Conservation (phyloP, 257 asterid genomes). For the Ballota nigra region DNA sequence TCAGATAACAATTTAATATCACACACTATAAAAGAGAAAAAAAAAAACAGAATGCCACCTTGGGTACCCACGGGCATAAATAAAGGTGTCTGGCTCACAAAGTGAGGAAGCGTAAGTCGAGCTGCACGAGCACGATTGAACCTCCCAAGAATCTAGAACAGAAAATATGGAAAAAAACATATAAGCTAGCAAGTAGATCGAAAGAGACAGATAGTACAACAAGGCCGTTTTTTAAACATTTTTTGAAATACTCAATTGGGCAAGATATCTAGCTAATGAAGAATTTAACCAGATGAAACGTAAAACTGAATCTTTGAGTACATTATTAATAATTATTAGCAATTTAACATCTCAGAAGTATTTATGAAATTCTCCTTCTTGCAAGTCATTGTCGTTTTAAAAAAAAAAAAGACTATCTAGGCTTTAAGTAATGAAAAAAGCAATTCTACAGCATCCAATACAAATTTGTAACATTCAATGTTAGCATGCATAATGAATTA, state of each 20-base stretch:
- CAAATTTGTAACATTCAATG: neutral
- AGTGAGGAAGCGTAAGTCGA: slow-evolving; percentile 83
- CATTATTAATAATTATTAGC: neutral
- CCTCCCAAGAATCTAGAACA: slow-evolving; percentile 77
- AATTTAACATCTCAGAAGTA: neutral
- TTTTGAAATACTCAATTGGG: neutral
- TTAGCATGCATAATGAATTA: neutral
- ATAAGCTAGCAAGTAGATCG: neutral
- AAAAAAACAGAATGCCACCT: slow-evolving; percentile 43
- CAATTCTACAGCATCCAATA: neutral
- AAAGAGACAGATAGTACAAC: neutral
- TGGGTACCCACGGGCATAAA: slow-evolving; percentile 99
- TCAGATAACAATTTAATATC: neutral
- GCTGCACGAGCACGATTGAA: slow-evolving; percentile 98
- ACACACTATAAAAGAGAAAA: slow-evolving; percentile 4
- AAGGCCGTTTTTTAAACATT: neutral
- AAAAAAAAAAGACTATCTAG: neutral
- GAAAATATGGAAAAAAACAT: slow-evolving; percentile 11
- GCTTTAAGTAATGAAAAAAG: neutral
- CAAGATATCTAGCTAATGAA: slow-evolving; percentile 1
- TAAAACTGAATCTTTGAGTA: neutral
- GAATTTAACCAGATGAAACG: neutral
- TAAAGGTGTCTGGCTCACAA: slow-evolving; percentile 77
- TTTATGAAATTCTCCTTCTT: neutral
- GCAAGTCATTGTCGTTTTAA: neutral